phyloP scores from a whole-genome alignment of 1,284 basidiomycete genomes.

The Amylostereum chailletii region DNA sequence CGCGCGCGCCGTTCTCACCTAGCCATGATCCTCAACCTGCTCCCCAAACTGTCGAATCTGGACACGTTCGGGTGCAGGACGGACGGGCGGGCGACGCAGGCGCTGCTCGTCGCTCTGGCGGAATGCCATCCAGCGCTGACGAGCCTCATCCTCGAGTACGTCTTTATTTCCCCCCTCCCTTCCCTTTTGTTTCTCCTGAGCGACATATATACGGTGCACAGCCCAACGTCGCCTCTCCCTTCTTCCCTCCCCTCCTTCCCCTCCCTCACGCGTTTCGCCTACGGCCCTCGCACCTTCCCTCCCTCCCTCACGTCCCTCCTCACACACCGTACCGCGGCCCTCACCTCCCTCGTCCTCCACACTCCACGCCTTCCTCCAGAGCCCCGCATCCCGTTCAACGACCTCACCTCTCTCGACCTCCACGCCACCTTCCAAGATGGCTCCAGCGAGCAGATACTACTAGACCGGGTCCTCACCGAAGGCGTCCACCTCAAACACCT shows the following conservation, averaged over 20 bases:
- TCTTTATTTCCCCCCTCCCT: no score
- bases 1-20: no score
- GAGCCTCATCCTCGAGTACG: conserved; percentile 41
- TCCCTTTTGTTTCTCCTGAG: no score
- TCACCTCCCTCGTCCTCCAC: conserved; percentile 48
- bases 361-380: conserved; percentile 55
- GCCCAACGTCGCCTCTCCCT: conserved; percentile 6
- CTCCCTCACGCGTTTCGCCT: conserved; percentile 50
- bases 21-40: conserved; percentile 63
- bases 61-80: conserved; percentile 53
- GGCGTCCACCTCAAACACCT: conserved; percentile 57
- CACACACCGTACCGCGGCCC: conserved; percentile 39
- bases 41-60: conserved; percentile 52
- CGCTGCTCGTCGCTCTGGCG: conserved; percentile 45
- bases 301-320: conserved; percentile 38
- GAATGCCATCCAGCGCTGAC: conserved; percentile 39
- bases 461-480: conserved; percentile 48
- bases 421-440: conserved; percentile 42
- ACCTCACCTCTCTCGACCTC: conserved; percentile 57
- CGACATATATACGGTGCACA: no score
- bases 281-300: conserved; percentile 25
- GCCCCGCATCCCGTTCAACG: conserved; percentile 40
- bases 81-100: conserved; percentile 40
- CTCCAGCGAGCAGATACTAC: no score
- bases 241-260: conserved; percentile 41